Percentiles rank a stretch among this genome's conserved stretches.
Evolutionary conservation across 2,329 filamentous ascomycete genomes (phyloP).

Genomic region (Zymoseptoria pseudotritici): DNA sequence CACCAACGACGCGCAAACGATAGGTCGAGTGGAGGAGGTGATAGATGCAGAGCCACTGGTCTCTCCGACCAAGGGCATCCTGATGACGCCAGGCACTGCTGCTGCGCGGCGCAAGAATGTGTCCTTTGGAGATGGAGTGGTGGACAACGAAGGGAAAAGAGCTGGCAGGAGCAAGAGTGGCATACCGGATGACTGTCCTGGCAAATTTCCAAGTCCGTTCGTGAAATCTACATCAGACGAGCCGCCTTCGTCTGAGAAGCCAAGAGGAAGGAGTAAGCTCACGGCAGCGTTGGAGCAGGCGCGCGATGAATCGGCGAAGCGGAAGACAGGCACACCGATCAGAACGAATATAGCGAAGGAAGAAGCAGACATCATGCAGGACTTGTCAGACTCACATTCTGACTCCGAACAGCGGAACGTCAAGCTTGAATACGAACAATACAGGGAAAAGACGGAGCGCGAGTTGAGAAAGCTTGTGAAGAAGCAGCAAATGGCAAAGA

Average conservation of each 20-base stretch:
- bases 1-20: constrained; percentile 19
- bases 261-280: constrained; percentile 33
- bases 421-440: constrained; percentile 59
- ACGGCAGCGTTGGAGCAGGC: constrained; percentile 40
- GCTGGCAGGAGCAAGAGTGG: constrained; percentile 35
- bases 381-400: constrained; percentile 66
- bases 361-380: constrained; percentile 58
- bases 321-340: constrained; percentile 10
- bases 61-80: constrained; percentile 52
- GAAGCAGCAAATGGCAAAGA: constrained; percentile 73
- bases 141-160: constrained; percentile 48
- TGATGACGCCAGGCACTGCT: constrained; percentile 56
- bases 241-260: constrained; percentile 24
- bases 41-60: constrained; percentile 31
- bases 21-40: constrained; percentile 11
- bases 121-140: constrained; percentile 51
- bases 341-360: constrained; percentile 27
- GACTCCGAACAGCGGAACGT: constrained; percentile 72
- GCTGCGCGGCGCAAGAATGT: constrained; percentile 53
- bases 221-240: constrained; percentile 27
- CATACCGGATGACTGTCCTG: constrained; percentile 40
- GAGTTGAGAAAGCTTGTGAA: constrained; percentile 71
- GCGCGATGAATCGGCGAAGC: constrained; percentile 32
- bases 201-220: constrained; percentile 48
- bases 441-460: constrained; percentile 62